Evolutionary conservation across 2,329 filamentous ascomycete genomes (phyloP).

Genomic region (Trichoderma simmonsii): DNA sequence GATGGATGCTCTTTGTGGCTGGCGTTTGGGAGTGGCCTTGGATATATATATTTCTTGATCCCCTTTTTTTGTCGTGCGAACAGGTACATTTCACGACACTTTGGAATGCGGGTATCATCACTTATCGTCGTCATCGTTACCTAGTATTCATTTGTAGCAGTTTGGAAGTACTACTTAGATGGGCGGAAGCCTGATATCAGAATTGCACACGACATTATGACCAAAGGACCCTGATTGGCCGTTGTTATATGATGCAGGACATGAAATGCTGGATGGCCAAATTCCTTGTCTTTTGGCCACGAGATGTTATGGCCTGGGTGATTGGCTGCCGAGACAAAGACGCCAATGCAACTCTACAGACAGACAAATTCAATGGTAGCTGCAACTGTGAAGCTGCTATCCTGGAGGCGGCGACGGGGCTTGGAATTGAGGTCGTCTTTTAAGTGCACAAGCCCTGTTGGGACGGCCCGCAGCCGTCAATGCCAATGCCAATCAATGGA

Average conservation of each 20-base stretch:
- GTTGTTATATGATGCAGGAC: not conserved
- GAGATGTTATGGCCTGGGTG: not conserved
- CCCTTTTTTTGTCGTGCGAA: not conserved
- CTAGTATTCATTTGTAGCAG: conserved; percentile 14
- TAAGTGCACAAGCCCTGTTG: not conserved
- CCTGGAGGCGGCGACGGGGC: not conserved
- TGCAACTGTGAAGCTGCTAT: not conserved
- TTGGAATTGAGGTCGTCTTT: no score
- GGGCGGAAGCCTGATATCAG: conserved; percentile 15
- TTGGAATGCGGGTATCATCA: not conserved
- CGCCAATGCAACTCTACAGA: not conserved
- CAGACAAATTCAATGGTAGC: not conserved
- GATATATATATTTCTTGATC: conserved; percentile 7
- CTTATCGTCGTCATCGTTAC: conserved; percentile 8
- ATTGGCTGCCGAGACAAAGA: not conserved
- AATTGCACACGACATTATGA: conserved; percentile 18
- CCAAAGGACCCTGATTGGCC: not conserved
- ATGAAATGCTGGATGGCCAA: not conserved
- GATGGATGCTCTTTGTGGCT: conserved; percentile 8
- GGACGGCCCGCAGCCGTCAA: not conserved
- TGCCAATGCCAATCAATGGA: not conserved
- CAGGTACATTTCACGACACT: not conserved
- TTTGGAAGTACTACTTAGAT: conserved; percentile 7
- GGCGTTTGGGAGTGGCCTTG: conserved; percentile 15
- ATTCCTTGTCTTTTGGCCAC: not conserved